Evolutionary conservation across 805 yeast species (phyloP).

Genomic region (Scheffersomyces ergatensis): DNA sequence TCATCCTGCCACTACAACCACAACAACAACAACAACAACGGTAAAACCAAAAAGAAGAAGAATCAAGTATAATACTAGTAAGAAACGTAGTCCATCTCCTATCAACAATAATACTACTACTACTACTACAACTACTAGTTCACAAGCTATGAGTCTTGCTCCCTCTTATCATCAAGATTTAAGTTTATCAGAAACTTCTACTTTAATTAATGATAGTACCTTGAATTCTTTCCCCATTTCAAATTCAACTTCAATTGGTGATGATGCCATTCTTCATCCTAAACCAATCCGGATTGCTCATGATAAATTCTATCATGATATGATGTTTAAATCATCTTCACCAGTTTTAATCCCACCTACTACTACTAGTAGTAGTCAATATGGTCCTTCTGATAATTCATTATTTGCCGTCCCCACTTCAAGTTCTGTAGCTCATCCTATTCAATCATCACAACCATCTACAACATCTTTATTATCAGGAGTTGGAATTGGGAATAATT

Average conservation of each 20-base stretch:
- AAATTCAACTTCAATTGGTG: neutral
- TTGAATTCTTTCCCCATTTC: neutral
- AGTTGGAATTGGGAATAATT: slow-evolving; percentile 40
- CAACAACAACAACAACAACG: slow-evolving; percentile 11
- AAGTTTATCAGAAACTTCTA: neutral
- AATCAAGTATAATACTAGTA: slow-evolving; percentile 27
- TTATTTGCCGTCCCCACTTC: neutral
- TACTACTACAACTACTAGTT: neutral
- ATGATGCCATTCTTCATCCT: neutral
- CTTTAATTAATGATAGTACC: neutral
- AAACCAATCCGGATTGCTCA: neutral
- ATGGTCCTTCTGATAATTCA: too few relatives aligned
- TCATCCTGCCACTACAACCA: slow-evolving; percentile 11
- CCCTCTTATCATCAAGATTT: neutral
- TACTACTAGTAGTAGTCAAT: neutral
- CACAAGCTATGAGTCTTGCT: neutral
- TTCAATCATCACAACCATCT: too few relatives aligned
- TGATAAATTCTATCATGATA: neutral
- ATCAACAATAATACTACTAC: neutral
- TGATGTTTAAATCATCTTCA: neutral
- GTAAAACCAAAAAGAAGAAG: slow-evolving; percentile 43
- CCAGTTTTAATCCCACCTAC: neutral
- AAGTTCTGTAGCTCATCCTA: neutral
- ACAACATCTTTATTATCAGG: slow-evolving; percentile 9
- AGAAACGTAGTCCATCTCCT: slow-evolving; percentile 2